These are phyloP conservation scores for Magnaporthales sp. DNA, from an alignment of 2,329 filamentous ascomycete genomes.

Conservation along the genomic window DNA sequence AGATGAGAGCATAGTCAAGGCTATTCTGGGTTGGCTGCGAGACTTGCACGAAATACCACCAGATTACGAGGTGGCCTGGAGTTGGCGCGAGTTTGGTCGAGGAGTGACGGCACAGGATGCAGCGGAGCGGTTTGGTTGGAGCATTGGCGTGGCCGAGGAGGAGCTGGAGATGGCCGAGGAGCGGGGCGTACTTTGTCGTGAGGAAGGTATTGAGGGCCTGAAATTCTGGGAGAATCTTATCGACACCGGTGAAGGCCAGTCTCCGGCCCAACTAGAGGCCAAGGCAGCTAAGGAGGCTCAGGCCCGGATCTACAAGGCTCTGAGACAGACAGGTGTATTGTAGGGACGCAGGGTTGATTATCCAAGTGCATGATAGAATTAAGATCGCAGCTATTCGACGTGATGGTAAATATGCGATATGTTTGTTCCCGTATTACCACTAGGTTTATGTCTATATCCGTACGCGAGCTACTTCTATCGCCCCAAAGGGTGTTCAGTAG, in stretches of 20 bases:
- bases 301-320: slow-evolving; percentile 32
- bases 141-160: slow-evolving; percentile 88
- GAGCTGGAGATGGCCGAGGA: slow-evolving; percentile 98
- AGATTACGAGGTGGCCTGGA: slow-evolving; percentile 59
- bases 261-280: slow-evolving; percentile 11
- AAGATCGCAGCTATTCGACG: not conserved
- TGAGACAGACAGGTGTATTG: slow-evolving; percentile 34
- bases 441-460: not conserved
- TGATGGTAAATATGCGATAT: not conserved
- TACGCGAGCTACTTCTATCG: not conserved
- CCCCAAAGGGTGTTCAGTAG: not conserved
- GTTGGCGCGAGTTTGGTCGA: slow-evolving; percentile 69
- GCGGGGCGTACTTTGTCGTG: slow-evolving; percentile 74
- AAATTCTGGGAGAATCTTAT: slow-evolving; percentile 87
- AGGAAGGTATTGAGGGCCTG: slow-evolving; percentile 84
- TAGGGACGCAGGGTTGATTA: slow-evolving; percentile 8
- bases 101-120: slow-evolving; percentile 86
- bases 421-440: not conserved
- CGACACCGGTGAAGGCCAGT: slow-evolving; percentile 32
- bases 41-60: slow-evolving; percentile 61
- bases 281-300: slow-evolving; percentile 23
- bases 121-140: slow-evolving; percentile 91
- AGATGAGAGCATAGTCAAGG: slow-evolving; percentile 78
- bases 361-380: not conserved
- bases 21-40: slow-evolving; percentile 68